Conservation (phyloP, 1,139 yeast genomes). For the Kodamaea derodonti region DNA sequence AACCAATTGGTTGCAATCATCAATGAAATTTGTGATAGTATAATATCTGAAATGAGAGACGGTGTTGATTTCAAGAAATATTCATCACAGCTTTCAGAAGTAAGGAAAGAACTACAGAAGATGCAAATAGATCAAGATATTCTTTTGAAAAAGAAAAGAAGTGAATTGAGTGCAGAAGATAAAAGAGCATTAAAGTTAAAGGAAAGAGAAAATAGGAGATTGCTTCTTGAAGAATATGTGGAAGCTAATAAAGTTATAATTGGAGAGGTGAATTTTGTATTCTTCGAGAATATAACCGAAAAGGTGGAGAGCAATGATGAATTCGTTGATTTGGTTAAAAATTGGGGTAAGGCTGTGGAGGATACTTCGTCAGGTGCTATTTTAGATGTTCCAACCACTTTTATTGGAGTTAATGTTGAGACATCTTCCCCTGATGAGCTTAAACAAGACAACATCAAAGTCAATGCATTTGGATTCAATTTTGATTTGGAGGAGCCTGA, state of each 20-base stretch:
- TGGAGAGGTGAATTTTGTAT: constrained; percentile 4
- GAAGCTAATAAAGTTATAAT: constrained; percentile 13
- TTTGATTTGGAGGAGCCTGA: constrained; percentile 8
- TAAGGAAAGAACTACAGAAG: constrained; percentile 29
- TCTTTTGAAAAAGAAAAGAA: constrained; percentile 7
- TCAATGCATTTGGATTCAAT: constrained; percentile 4
- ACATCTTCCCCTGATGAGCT: constrained; percentile 2
- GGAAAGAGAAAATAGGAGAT: constrained; percentile 7
- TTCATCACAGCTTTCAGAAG: constrained; percentile 22
- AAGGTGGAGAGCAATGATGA: constrained; percentile 5
- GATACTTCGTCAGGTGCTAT: constrained; percentile 1
- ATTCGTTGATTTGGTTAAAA: constrained; percentile 5
- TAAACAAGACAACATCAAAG: not conserved
- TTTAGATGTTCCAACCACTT: not conserved
- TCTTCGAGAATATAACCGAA: constrained; percentile 6
- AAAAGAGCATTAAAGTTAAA: constrained; percentile 5
- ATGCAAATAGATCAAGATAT: constrained; percentile 24
- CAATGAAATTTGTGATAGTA: constrained; percentile 30
- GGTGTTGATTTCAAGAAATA: constrained; percentile 22
- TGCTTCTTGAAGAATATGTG: constrained; percentile 6
- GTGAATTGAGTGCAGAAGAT: constrained; percentile 6
- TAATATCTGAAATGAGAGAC: constrained; percentile 13
- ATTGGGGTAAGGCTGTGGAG: constrained; percentile 11
- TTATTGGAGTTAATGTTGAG: constrained; percentile 1
- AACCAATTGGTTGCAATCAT: constrained; percentile 30